A percentile compares a stretch with the other conserved stretches of the same genome.
Conservation (phyloP, 2,329 filamentous ascomycete species). For the Fusarium transvaalense region DNA sequence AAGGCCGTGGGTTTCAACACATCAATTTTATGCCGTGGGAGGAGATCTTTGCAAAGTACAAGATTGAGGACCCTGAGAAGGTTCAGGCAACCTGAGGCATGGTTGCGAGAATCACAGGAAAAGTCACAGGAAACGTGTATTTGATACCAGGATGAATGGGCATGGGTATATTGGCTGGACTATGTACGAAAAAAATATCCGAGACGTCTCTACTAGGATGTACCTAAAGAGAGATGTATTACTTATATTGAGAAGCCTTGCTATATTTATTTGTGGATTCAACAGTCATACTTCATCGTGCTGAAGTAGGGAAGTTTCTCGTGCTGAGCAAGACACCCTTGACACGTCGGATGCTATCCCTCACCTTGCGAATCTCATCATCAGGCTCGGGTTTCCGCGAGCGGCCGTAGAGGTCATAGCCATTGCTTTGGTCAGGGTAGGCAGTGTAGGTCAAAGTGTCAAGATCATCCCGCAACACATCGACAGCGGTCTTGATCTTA, state of each 20-base stretch:
- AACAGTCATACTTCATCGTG: conserved; percentile 42
- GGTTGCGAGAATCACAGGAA: neutral
- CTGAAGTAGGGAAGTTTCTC: conserved; percentile 74
- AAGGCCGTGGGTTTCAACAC: conserved; percentile 64
- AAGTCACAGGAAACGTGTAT: neutral
- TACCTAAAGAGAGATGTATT: neutral
- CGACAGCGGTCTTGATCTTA: conserved; percentile 65
- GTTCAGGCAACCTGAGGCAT: neutral
- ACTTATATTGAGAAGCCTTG: neutral
- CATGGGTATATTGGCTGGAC: conserved; percentile 28
- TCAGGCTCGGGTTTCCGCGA: conserved; percentile 65
- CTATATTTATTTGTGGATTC: neutral
- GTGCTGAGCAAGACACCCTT: conserved; percentile 84
- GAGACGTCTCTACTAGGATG: conserved; percentile 10
- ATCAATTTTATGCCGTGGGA: conserved; percentile 61
- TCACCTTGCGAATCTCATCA: conserved; percentile 79
- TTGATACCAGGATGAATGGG: conserved; percentile 22
- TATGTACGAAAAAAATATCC: conserved; percentile 10
- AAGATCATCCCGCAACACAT: conserved; percentile 74
- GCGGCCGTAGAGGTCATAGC: conserved; percentile 59
- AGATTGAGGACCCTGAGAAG: conserved; percentile 46
- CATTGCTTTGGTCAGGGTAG: conserved; percentile 54
- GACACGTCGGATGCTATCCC: conserved; percentile 80
- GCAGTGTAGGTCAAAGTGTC: conserved; percentile 67
- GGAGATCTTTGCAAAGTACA: conserved; percentile 52